phyloP scores from a whole-genome alignment of 2,329 filamentous ascomycete genomes.

The Aspergillus eucalypticola region DNA sequence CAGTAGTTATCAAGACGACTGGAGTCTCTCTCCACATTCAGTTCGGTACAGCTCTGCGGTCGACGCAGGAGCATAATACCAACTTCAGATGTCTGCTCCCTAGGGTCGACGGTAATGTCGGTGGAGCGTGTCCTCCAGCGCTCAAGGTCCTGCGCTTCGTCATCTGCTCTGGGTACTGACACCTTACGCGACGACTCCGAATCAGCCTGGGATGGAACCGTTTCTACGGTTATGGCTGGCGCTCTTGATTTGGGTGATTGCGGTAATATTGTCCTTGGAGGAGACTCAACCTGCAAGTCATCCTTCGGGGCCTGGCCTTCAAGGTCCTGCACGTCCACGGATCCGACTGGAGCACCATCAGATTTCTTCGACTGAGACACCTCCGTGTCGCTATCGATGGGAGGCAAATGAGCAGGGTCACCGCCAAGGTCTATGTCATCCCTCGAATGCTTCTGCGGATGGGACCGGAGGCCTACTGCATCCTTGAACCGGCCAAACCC shows the following conservation, averaged over 20 bases:
- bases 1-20: slow-evolving; percentile 33
- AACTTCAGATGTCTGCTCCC: slow-evolving; percentile 28
- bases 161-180: slow-evolving; percentile 20
- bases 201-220: slow-evolving; percentile 23
- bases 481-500: slow-evolving; percentile 85
- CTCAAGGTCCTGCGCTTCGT: slow-evolving; percentile 33
- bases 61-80: slow-evolving; percentile 37
- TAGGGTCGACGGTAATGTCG: slow-evolving; percentile 29
- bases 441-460: slow-evolving; percentile 41
- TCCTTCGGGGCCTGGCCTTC: slow-evolving; percentile 21
- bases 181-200: slow-evolving; percentile 21
- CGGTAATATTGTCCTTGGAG: slow-evolving; percentile 11
- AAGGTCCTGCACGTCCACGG: slow-evolving; percentile 20
- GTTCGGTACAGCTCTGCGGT: slow-evolving; percentile 38
- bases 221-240: slow-evolving; percentile 38
- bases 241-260: slow-evolving; percentile 23
- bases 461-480: slow-evolving; percentile 63
- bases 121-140: slow-evolving; percentile 31
- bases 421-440: slow-evolving; percentile 35
- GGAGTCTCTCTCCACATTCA: slow-evolving; percentile 22
- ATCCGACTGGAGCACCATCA: slow-evolving; percentile 20
- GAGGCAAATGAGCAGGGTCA: slow-evolving; percentile 30
- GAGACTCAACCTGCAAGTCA: slow-evolving; percentile 11
- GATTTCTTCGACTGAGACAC: slow-evolving; percentile 12
- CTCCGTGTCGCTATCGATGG: slow-evolving; percentile 34